Percentiles rank a stretch among this genome's conserved stretches.
These are phyloP conservation scores for Maudiozyma barnettii DNA, from an alignment of 805 yeast species.

Conservation along the genomic window DNA sequence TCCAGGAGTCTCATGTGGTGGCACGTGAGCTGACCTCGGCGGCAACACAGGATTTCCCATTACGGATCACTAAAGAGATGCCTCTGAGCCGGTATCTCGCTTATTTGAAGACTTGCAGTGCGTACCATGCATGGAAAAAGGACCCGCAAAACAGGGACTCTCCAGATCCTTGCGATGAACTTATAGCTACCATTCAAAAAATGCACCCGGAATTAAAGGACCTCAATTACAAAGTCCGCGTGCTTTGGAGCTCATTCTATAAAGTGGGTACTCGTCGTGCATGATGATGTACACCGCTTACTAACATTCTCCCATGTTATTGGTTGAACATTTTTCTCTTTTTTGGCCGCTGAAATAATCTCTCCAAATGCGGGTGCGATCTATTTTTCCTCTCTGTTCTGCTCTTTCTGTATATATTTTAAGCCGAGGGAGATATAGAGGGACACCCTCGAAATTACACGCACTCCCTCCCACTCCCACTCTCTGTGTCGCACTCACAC, in stretches of 20 bases:
- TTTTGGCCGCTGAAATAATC: no score
- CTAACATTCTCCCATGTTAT: background rate
- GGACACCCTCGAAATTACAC: no score
- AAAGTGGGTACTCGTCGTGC: slow-evolving; percentile 14
- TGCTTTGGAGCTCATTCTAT: slow-evolving; percentile 24
- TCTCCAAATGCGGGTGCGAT: no score
- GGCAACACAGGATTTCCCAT: slow-evolving; percentile 10
- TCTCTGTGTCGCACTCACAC: no score
- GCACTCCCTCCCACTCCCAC: no score
- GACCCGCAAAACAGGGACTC: slow-evolving; percentile 28
- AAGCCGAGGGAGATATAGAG: no score
- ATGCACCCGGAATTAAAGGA: slow-evolving; percentile 19
- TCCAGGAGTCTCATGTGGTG: slow-evolving; percentile 25
- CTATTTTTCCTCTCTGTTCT: no score
- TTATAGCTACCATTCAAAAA: slow-evolving; percentile 30
- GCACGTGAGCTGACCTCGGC: slow-evolving; percentile 1
- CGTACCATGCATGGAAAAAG: slow-evolving; percentile 48
- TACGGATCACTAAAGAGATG: slow-evolving; percentile 31
- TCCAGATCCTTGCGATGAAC: slow-evolving; percentile 42
- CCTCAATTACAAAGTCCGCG: slow-evolving; percentile 5
- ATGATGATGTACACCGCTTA: background rate
- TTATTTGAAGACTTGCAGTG: slow-evolving; percentile 64
- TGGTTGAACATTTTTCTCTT: no score
- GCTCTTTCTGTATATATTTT: no score
- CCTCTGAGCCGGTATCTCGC: slow-evolving; percentile 38